These are phyloP conservation scores for Barnettozyma sucrosica DNA, from an alignment of 805 yeast species.

Conservation along the genomic window DNA sequence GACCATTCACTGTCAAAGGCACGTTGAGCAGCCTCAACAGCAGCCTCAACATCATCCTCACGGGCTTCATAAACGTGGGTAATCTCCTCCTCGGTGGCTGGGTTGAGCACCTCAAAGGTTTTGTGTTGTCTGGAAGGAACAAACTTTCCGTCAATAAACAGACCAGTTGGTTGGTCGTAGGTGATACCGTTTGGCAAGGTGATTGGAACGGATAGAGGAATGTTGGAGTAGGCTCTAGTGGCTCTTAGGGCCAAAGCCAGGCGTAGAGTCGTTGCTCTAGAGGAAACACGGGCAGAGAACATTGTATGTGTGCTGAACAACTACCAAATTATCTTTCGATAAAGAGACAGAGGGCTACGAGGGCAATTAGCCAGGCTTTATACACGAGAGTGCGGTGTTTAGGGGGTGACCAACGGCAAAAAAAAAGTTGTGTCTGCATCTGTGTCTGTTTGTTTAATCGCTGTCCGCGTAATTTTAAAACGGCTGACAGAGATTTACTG, in stretches of 20 bases:
- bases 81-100: constrained; percentile 69
- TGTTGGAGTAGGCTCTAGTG: constrained; percentile 28
- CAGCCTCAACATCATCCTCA: constrained; percentile 71
- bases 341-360: not conserved
- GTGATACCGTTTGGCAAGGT: constrained; percentile 68
- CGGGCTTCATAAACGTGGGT: constrained; percentile 69
- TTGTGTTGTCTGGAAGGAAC: constrained; percentile 53
- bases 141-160: constrained; percentile 76
- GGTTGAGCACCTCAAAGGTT: constrained; percentile 58
- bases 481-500: not conserved
- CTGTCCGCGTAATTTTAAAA: not conserved
- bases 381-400: not conserved
- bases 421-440: not conserved
- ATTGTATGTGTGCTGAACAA: constrained; percentile 6
- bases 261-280: constrained; percentile 13
- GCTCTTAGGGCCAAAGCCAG: constrained; percentile 20
- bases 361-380: not conserved
- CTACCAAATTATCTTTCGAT: not conserved
- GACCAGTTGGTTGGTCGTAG: constrained; percentile 77
- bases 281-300: constrained; percentile 16
- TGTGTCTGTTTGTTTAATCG: not conserved
- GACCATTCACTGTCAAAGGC: constrained; percentile 78
- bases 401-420: not conserved
- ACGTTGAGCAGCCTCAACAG: constrained; percentile 77
- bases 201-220: constrained; percentile 41